Percentiles rank a stretch among this genome's conserved stretches.
Conservation (phyloP, 495 filamentous ascomycete species). For the Darksidea phi region DNA sequence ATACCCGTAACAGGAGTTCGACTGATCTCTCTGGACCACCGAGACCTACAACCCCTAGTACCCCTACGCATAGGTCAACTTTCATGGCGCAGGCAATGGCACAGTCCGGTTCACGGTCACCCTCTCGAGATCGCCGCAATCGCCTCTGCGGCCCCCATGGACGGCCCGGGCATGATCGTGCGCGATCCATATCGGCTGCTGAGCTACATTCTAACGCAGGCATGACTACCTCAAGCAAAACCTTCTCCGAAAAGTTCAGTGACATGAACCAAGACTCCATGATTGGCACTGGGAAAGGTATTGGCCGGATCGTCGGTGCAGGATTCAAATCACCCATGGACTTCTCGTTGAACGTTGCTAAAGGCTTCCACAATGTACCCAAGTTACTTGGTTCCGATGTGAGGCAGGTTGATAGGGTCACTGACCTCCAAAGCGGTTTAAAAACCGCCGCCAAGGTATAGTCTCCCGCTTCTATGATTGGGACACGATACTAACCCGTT, state of each 20-base stretch:
- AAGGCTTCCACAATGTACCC: constrained; percentile 83
- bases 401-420: constrained; percentile 66
- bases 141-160: constrained; percentile 4
- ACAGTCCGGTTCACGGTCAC: constrained; percentile 19
- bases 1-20: constrained; percentile 1
- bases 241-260: constrained; percentile 10
- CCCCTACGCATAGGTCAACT: constrained; percentile 1
- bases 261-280: constrained; percentile 49
- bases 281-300: constrained; percentile 60
- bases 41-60: constrained; percentile 7
- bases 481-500: not conserved
- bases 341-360: constrained; percentile 71
- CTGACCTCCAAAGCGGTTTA: constrained; percentile 64
- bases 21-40: constrained; percentile 5
- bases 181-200: constrained; percentile 10
- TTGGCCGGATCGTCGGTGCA: constrained; percentile 65
- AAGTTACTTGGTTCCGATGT: constrained; percentile 77
- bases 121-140: constrained; percentile 1
- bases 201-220: constrained; percentile 17
- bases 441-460: constrained; percentile 46
- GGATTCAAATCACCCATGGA: constrained; percentile 78
- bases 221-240: not conserved
- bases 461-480: constrained; percentile 1
- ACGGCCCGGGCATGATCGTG: constrained; percentile 2
- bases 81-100: constrained; percentile 35